phyloP scores from a whole-genome alignment of 2,329 filamentous ascomycete species.

The Chaetomiaceae sp. region DNA sequence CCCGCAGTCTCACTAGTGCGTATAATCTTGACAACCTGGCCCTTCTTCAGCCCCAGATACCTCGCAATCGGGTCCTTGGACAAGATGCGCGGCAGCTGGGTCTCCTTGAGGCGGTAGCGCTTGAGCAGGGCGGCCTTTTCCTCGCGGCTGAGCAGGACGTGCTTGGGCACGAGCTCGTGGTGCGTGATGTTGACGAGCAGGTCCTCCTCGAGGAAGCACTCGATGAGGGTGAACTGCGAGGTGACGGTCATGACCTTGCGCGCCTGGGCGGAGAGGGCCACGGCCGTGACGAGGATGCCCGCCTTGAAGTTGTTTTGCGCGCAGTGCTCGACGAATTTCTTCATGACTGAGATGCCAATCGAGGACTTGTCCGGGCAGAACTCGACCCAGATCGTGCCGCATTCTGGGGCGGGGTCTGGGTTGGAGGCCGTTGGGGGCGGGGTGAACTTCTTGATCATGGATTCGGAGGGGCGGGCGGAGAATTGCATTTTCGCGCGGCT shows the following conservation, averaged over 20 bases:
- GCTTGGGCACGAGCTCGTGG: slow-evolving; percentile 92
- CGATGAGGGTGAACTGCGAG: slow-evolving; percentile 72
- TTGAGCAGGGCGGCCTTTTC: slow-evolving; percentile 84
- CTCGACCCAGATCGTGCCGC: slow-evolving; percentile 89
- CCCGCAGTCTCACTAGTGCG: slow-evolving; percentile 92
- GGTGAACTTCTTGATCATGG: slow-evolving; percentile 82
- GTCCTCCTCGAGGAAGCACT: slow-evolving; percentile 95
- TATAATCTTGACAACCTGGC: slow-evolving; percentile 98
- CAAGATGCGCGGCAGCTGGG: slow-evolving; percentile 88
- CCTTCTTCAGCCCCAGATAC: slow-evolving; percentile 84
- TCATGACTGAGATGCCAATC: slow-evolving; percentile 89
- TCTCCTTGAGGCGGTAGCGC: slow-evolving; percentile 94
- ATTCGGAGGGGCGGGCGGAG: slow-evolving; percentile 75
- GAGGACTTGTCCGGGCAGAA: slow-evolving; percentile 68
- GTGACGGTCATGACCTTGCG: slow-evolving; percentile 80
- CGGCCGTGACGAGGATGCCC: slow-evolving; percentile 83
- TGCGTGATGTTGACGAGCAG: slow-evolving; percentile 96
- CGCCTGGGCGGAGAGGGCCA: slow-evolving; percentile 77
- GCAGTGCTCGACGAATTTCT: slow-evolving; percentile 80
- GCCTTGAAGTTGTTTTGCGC: slow-evolving; percentile 76
- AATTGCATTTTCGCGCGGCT: slow-evolving; percentile 84
- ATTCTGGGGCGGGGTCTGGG: slow-evolving; percentile 65
- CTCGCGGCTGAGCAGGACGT: slow-evolving; percentile 82
- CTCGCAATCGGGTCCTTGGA: slow-evolving; percentile 87
- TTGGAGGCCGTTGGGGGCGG: slow-evolving; percentile 63